Evolutionary conservation across 2,329 filamentous ascomycete genomes (phyloP).

Genomic region (Botrytis elliptica): DNA sequence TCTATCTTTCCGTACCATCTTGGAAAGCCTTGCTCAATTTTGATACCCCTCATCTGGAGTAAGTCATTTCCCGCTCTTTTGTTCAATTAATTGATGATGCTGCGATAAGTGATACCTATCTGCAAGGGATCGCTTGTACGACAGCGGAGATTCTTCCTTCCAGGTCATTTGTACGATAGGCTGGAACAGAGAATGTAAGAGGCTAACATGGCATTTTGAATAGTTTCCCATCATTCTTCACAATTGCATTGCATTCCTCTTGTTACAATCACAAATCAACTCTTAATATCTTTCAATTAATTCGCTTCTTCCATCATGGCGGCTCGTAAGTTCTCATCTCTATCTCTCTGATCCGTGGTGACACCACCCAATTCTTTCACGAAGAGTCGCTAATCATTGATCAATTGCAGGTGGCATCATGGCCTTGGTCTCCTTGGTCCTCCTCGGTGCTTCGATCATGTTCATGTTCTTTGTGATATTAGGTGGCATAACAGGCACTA

Average conservation of each 20-base stretch:
- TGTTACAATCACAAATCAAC: not conserved
- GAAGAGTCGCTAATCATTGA: not conserved
- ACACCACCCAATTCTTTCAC: not conserved
- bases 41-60: not conserved
- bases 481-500: conserved; percentile 54
- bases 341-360: not conserved
- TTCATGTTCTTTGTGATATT: conserved; percentile 66
- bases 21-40: not conserved
- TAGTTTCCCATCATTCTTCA: conserved; percentile 8
- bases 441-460: conserved; percentile 60
- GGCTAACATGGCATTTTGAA: conserved; percentile 3
- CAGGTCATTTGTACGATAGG: not conserved
- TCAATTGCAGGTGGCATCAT: conserved; percentile 51
- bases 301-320: not conserved
- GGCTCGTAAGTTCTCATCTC: conserved; percentile 5
- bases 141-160: not conserved
- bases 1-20: not conserved
- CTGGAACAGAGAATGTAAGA: not conserved
- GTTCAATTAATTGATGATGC: not conserved
- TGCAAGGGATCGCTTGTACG: not conserved
- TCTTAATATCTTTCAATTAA: not conserved
- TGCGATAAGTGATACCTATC: not conserved
- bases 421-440: conserved; percentile 56
- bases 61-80: not conserved
- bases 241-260: conserved; percentile 2